phyloP scores from a whole-genome alignment of 306 rosid species.

The Lathyrus tuberosus region DNA sequence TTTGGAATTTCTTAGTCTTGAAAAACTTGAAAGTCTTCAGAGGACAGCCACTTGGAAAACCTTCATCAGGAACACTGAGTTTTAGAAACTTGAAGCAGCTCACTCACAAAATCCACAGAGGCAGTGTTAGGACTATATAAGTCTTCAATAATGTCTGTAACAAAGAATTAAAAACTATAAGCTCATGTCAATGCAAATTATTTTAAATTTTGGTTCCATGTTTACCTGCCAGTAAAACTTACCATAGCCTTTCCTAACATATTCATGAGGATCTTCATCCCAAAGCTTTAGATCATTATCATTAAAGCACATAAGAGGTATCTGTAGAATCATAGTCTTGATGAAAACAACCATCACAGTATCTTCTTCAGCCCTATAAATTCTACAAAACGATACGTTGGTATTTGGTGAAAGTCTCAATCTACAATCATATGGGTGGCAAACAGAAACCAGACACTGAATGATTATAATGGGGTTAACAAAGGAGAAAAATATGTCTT shows the following conservation, averaged over 20 bases:
- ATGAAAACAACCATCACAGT: too few species aligned
- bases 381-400: constrained; percentile 15
- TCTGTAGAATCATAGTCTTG: too few species aligned
- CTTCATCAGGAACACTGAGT: too few species aligned
- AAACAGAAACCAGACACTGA: constrained; percentile 35
- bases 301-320: too few species aligned
- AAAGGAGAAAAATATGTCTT: too few species aligned
- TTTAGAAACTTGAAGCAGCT: too few species aligned
- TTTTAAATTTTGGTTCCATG: constrained; percentile 18
- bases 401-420: constrained; percentile 27
- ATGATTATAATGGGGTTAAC: constrained; percentile 29
- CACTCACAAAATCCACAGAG: constrained; percentile 92
- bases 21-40: too few species aligned
- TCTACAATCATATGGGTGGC: constrained; percentile 36
- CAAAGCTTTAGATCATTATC: constrained; percentile 89
- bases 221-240: constrained; percentile 43
- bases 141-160: constrained; percentile 89
- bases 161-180: constrained; percentile 37
- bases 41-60: too few species aligned
- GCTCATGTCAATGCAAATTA: not conserved
- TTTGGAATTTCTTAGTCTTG: too few species aligned
- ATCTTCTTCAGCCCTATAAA: not conserved
- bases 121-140: constrained; percentile 96
- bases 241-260: too few species aligned
- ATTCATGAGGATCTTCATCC: constrained; percentile 98